Percentiles rank a stretch among this genome's conserved stretches.
Conservation (phyloP, 257 asterid species). For the Fraxinus cuspidata region DNA sequence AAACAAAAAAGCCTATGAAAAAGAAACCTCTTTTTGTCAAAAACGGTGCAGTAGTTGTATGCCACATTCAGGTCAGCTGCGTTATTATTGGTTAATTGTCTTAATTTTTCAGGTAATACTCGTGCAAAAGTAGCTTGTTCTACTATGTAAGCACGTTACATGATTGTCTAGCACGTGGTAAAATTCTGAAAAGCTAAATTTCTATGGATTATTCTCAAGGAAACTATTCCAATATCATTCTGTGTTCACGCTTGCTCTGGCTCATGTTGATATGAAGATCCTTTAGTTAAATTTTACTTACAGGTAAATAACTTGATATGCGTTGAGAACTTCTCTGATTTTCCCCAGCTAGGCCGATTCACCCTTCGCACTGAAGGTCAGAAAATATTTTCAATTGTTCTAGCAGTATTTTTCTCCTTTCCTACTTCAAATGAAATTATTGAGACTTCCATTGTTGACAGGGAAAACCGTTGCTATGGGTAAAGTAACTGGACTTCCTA, state of each 20-base stretch:
- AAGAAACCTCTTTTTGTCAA: constrained; percentile 90
- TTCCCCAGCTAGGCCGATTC: constrained; percentile 86
- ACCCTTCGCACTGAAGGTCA: constrained; percentile 95
- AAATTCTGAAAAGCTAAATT: not conserved
- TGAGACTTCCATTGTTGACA: constrained; percentile 28
- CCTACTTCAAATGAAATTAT: constrained; percentile 6
- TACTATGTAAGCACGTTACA: not conserved
- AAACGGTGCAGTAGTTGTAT: constrained; percentile 72
- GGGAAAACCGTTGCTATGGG: constrained; percentile 84
- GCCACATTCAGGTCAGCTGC: constrained; percentile 75
- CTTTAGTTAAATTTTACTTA: constrained; percentile 14
- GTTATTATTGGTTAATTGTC: constrained; percentile 2
- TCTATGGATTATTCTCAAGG: not conserved
- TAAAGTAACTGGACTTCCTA: constrained; percentile 45
- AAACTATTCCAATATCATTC: not conserved
- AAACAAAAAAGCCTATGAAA: constrained; percentile 69
- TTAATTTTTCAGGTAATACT: not conserved
- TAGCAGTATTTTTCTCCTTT: constrained; percentile 10
- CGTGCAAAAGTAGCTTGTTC: not conserved
- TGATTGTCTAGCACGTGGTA: not conserved
- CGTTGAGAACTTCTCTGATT: constrained; percentile 72
- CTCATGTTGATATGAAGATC: not conserved
- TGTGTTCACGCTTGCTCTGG: not conserved
- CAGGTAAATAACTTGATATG: constrained; percentile 82
- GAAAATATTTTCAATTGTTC: constrained; percentile 12